Conservation (phyloP, 192 early-diverging fungal species). For the Physocladia obscura region DNA sequence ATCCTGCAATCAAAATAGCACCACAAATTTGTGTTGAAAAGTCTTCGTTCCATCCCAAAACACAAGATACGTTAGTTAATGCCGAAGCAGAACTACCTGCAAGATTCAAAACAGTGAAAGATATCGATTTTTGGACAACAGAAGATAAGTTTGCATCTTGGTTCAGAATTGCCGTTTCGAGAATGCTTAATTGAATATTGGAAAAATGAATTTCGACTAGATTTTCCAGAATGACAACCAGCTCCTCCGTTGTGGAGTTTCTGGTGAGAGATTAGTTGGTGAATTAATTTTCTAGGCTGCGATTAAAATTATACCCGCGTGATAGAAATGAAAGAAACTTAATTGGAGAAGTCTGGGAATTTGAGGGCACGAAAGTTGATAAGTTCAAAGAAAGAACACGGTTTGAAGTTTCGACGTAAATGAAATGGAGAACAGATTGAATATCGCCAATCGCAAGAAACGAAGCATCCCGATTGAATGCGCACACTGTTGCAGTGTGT, state of each 20-base stretch:
- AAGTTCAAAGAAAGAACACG: slow-evolving; percentile 21
- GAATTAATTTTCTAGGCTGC: neutral
- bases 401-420: slow-evolving; percentile 28
- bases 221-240: slow-evolving; percentile 32
- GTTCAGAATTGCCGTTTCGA: slow-evolving; percentile 20
- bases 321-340: neutral
- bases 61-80: neutral
- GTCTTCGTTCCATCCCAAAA: slow-evolving; percentile 6
- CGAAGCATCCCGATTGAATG: slow-evolving; percentile 27
- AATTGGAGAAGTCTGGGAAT: neutral
- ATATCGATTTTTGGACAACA: neutral
- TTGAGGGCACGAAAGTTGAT: neutral
- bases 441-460: slow-evolving; percentile 38
- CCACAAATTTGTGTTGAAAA: neutral
- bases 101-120: neutral
- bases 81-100: neutral
- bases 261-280: neutral
- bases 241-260: slow-evolving; percentile 2
- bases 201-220: slow-evolving; percentile 25
- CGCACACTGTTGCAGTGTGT: neutral
- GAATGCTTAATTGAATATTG: slow-evolving; percentile 29
- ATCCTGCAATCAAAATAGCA: slow-evolving; percentile 3
- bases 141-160: slow-evolving; percentile 5
- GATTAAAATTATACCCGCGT: neutral
- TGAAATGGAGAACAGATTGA: slow-evolving; percentile 31